Base-by-base conservation (phyloP, 106 monocot genomes). In the Platanthera guangdongensis region DNA sequence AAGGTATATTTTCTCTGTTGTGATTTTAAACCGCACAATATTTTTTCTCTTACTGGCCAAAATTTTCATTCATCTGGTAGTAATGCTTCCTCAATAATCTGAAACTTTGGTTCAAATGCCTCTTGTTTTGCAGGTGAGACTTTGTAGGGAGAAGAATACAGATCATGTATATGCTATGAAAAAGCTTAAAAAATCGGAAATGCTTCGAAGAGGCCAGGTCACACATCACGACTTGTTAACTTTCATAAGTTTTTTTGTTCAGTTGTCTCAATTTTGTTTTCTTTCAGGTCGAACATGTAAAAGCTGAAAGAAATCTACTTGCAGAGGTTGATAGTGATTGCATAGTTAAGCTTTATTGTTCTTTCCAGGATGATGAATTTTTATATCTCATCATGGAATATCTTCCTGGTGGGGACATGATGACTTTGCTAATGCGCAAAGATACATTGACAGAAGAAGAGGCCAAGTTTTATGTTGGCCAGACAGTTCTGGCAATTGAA, bases 331-430 rank as follows among this genome's bases (percentile, higher is more conserved):
- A 79, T 50, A 79, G 79, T 79, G 49, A 71, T 72, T 79, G 79
- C 72, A 79, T 79, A 49, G 79, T 79, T 14, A 79, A 79, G 59
- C 79, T 79, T 25, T 79, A 79, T 18, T 79, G 72, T 57, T 79
- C 79, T 59, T 79, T 79, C 72, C 79, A 79, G 72, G 79, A 79
- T 79, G 79, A 88, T 51, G 84, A 88, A 69, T 83, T 75, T 71
- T 81, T 88, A 25, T 88, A 88, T 82, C 78, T 88, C 28, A 80
- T 84, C 39, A 84, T 88, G 87, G 87, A 88, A 79, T 88, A 84
- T 83, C 84, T 88, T 79, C 87, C 87, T 80, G 87, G 87, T 62
- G 87, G 87, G 21, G 84, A 88, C 75, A 84, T 88, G 87, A 88
- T 79, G 79, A 79, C 79, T 21, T 72, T 79, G 70, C 49, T 79